Evolutionary conservation across 768 basidiomycete genomes (phyloP).

Genomic region (Leucocoprinus sp.): DNA sequence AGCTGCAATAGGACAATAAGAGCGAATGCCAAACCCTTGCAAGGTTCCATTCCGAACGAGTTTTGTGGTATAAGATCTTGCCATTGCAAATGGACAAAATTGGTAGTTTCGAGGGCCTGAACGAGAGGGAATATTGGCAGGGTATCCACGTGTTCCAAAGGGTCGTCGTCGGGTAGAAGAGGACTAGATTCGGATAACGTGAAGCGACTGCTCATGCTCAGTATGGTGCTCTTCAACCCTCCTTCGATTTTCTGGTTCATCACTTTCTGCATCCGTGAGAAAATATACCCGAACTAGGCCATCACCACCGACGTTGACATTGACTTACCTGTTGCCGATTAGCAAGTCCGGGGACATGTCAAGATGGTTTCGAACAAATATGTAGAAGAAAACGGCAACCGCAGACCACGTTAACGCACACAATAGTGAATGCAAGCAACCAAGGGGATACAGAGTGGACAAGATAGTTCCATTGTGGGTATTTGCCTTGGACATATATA

Average conservation of each 20-base stretch:
- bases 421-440: conserved; percentile 44
- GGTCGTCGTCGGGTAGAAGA: conserved; percentile 2
- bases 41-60: conserved; percentile 8
- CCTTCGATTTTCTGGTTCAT: neutral
- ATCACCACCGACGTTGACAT: neutral
- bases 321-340: conserved; percentile 30
- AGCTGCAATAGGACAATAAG: conserved; percentile 26
- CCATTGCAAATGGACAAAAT: conserved; percentile 12
- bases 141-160: neutral
- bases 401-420: conserved; percentile 51
- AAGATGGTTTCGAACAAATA: conserved; percentile 25
- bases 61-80: conserved; percentile 3
- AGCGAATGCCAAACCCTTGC: conserved; percentile 19
- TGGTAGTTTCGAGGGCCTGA: conserved; percentile 16
- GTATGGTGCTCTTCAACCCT: neutral
- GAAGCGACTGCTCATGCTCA: neutral
- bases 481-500: neutral
- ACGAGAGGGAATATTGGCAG: conserved; percentile 12
- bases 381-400: conserved; percentile 15
- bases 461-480: neutral
- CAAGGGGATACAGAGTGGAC: conserved; percentile 57
- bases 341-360: conserved; percentile 32
- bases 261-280: conserved; percentile 2
- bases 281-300: neutral
- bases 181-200: conserved; percentile 1